Percentiles rank a stretch among this genome's conserved stretches.
Evolutionary conservation across 257 asterid species (phyloP).

Genomic region (Rehmannia glutinosa): DNA sequence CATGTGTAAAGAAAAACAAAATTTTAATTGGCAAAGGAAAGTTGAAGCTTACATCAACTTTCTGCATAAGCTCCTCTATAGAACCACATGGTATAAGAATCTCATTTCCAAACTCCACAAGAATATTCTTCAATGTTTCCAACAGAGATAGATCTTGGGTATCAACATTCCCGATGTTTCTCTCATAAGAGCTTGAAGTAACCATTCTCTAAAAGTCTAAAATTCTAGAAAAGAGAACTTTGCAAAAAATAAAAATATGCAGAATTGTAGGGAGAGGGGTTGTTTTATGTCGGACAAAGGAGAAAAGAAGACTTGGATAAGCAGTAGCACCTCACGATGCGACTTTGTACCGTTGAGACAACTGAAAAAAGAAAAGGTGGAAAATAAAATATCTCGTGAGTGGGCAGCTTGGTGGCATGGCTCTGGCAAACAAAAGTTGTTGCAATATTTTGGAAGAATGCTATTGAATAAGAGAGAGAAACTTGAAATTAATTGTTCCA

Average conservation of each 20-base stretch:
- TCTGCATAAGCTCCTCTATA: background rate
- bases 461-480: too few relatives aligned
- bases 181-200: too few relatives aligned
- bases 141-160: too few relatives aligned
- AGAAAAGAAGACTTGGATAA: background rate
- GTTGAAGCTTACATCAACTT: conserved; percentile 12
- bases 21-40: background rate
- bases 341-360: background rate
- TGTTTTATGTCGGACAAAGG: conserved; percentile 1
- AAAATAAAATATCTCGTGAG: too few relatives aligned
- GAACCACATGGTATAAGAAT: conserved; percentile 9
- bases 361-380: conserved; percentile 1
- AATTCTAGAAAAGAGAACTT: background rate
- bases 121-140: background rate
- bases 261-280: background rate
- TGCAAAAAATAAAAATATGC: background rate
- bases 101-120: background rate
- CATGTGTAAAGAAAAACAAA: too few relatives aligned
- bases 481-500: too few relatives aligned
- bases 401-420: too few relatives aligned
- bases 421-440: too few relatives aligned
- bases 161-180: too few relatives aligned
- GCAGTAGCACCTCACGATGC: background rate
- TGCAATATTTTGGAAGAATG: too few relatives aligned
- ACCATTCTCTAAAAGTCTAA: too few relatives aligned